A percentile compares a stretch with the other conserved stretches of the same genome.
Conservation (phyloP, 176 grass and related monocot species). For the Phoenix dactylifera region DNA sequence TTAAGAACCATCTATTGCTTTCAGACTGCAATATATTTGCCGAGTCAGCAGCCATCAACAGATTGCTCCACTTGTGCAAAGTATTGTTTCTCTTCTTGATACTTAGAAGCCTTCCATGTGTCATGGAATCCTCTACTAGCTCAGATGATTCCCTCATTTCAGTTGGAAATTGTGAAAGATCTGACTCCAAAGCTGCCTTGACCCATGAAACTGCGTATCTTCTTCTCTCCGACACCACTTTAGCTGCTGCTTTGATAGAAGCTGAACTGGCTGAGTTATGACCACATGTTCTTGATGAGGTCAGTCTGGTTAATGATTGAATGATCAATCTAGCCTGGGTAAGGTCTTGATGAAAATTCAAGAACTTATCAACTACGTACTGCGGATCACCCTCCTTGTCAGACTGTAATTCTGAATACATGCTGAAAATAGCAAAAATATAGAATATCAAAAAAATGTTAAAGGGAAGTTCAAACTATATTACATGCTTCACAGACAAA, state of each 20-base stretch:
- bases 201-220: conserved; percentile 62
- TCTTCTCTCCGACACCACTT: conserved; percentile 54
- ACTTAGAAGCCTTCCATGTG: conserved; percentile 21
- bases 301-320: conserved; percentile 45
- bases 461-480: neutral
- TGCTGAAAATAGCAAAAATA: conserved; percentile 22
- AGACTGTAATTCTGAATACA: conserved; percentile 61
- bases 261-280: conserved; percentile 5
- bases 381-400: conserved; percentile 67
- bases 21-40: conserved; percentile 34
- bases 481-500: no score
- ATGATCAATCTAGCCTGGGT: conserved; percentile 41
- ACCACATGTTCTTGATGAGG: conserved; percentile 18
- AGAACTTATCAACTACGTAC: conserved; percentile 53
- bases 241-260: conserved; percentile 25
- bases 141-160: conserved; percentile 26
- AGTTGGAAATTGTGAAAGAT: conserved; percentile 39
- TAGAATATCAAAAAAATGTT: neutral
- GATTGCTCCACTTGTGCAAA: conserved; percentile 24
- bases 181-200: conserved; percentile 55
- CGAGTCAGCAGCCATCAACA: conserved; percentile 30
- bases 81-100: conserved; percentile 26
- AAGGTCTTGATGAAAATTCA: conserved; percentile 57
- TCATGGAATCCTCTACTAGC: conserved; percentile 3
- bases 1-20: conserved; percentile 67